Percentiles rank a stretch among this genome's conserved stretches.
These are phyloP conservation scores for Drechslerella coelobrocha DNA, from an alignment of 2,329 filamentous ascomycete species.

Conservation along the genomic window DNA sequence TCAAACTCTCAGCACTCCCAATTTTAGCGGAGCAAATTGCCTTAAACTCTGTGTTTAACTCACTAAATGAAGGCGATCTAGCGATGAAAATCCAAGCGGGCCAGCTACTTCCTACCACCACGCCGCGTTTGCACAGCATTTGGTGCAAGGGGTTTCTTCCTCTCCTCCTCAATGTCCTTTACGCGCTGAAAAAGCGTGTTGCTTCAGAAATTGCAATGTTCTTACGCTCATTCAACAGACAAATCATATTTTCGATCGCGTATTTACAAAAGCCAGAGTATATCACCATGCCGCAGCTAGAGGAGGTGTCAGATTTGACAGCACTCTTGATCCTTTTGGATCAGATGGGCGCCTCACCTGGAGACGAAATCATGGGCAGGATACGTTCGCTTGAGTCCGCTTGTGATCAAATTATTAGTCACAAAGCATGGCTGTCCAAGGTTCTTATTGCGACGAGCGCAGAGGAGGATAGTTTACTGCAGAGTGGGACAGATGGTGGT, in stretches of 20 bases:
- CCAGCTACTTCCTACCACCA: slow-evolving; percentile 78
- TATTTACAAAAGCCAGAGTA: slow-evolving; percentile 70
- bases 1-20: slow-evolving; percentile 83
- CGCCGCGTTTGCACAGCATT: slow-evolving; percentile 80
- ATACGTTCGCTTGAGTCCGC: slow-evolving; percentile 72
- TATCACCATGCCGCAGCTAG: slow-evolving; percentile 53
- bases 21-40: slow-evolving; percentile 87
- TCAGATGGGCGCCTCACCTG: slow-evolving; percentile 61
- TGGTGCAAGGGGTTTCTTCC: slow-evolving; percentile 90
- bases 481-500: slow-evolving; percentile 69
- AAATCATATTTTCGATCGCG: slow-evolving; percentile 74
- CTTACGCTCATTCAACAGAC: slow-evolving; percentile 83
- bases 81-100: slow-evolving; percentile 77
- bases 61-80: slow-evolving; percentile 74
- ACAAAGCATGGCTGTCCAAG: slow-evolving; percentile 54
- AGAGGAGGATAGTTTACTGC: slow-evolving; percentile 52
- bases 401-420: slow-evolving; percentile 73
- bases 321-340: slow-evolving; percentile 51
- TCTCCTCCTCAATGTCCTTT: slow-evolving; percentile 84
- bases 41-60: slow-evolving; percentile 78
- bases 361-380: slow-evolving; percentile 59
- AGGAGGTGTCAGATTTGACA: slow-evolving; percentile 51
- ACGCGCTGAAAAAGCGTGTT: slow-evolving; percentile 78
- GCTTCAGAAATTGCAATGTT: slow-evolving; percentile 85
- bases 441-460: slow-evolving; percentile 52